Percentiles rank a stretch among this genome's conserved stretches.
phyloP scores from a whole-genome alignment of 2,329 filamentous ascomycete species.

The Botrytis deweyae region DNA sequence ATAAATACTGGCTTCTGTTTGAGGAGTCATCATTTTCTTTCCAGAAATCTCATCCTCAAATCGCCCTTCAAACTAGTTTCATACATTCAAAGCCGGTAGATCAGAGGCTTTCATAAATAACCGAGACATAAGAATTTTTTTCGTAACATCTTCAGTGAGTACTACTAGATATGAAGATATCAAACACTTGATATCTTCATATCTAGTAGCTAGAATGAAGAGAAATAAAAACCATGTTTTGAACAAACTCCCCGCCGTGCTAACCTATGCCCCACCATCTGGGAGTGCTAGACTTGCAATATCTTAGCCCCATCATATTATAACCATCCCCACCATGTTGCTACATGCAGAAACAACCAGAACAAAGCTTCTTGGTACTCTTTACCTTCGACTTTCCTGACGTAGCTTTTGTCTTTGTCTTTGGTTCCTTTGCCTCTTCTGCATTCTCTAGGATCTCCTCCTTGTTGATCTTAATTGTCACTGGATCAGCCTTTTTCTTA shows the following conservation, averaged over 20 bases:
- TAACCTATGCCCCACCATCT: not conserved
- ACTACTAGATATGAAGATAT: not conserved
- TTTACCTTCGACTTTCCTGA: too few species aligned
- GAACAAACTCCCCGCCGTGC: not conserved
- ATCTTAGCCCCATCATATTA: not conserved
- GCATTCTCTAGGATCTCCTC: accelerated
- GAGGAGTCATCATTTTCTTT: not conserved
- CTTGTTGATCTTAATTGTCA: too few species aligned
- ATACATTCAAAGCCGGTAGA: not conserved
- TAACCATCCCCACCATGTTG: not conserved
- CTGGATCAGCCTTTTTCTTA: too few species aligned
- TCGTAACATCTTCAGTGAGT: not conserved
- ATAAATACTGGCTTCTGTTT: not conserved
- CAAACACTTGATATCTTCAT: not conserved
- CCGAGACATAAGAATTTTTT: too few species aligned
- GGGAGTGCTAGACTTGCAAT: not conserved
- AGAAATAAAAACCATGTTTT: not conserved
- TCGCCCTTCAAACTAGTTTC: too few species aligned
- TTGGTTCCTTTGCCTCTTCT: not conserved
- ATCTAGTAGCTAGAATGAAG: too few species aligned
- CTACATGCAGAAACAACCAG: not conserved
- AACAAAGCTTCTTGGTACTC: not conserved
- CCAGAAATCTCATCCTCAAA: not conserved
- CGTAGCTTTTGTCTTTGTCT: too few species aligned
- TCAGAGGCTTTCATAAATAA: not conserved